Evolutionary conservation across 1,139 yeast species (phyloP).

Genomic region (Yarrowia galli): DNA sequence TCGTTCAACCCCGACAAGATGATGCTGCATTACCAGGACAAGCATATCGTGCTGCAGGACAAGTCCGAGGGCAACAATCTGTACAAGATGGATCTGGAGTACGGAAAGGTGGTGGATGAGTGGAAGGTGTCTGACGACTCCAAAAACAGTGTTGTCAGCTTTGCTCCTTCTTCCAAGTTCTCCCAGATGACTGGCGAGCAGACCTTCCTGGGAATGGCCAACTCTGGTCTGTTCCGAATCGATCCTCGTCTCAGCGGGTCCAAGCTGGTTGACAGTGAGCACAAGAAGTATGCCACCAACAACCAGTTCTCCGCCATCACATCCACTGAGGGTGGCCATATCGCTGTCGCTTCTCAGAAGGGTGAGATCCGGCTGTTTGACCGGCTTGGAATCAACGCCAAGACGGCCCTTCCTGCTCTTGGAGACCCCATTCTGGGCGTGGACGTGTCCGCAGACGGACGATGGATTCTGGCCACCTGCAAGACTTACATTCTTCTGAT

Average conservation of each 20-base stretch:
- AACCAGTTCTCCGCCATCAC: conserved; percentile 65
- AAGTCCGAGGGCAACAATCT: conserved; percentile 56
- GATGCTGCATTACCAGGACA: conserved; percentile 79
- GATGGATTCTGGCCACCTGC: conserved; percentile 84
- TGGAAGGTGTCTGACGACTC: conserved; percentile 62
- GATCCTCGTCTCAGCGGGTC: conserved; percentile 76
- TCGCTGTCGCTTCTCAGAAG: conserved; percentile 75
- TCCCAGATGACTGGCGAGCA: conserved; percentile 76
- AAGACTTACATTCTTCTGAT: conserved; percentile 70
- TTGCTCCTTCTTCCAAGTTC: conserved; percentile 74
- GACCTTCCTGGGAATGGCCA: conserved; percentile 73
- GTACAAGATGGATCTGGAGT: conserved; percentile 77
- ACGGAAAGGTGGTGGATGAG: conserved; percentile 83
- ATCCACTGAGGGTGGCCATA: conserved; percentile 73
- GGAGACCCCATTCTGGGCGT: conserved; percentile 75
- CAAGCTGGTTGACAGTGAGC: conserved; percentile 63
- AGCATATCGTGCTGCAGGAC: conserved; percentile 69
- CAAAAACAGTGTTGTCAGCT: conserved; percentile 53
- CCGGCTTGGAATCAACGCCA: conserved; percentile 74
- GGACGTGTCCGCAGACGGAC: conserved; percentile 80
- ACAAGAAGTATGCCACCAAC: conserved; percentile 60
- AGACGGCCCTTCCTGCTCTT: conserved; percentile 77
- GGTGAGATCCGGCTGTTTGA: conserved; percentile 83
- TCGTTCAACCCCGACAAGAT: conserved; percentile 66
- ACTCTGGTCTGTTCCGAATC: conserved; percentile 69